Evolutionary conservation across 2,329 filamentous ascomycete genomes (phyloP), one percentile per base, ranked within the genome.

Genomic region (Pseudogymnoascus sp.): DNA sequence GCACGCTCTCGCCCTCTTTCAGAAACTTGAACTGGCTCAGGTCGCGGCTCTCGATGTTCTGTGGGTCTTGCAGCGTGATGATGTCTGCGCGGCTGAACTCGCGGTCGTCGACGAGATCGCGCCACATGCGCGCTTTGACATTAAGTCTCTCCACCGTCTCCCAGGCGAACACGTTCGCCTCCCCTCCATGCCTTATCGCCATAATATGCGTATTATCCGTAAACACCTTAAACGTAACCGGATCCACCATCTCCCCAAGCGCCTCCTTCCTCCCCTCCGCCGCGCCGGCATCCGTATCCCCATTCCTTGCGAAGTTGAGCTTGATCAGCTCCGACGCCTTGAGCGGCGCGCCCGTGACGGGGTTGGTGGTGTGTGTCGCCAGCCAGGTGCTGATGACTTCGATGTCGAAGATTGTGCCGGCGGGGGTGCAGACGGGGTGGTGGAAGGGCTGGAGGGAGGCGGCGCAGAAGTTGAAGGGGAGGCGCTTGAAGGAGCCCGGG

Each of bases 201-300:
- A 97, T 91, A 64, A 99, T 91, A 76, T 97, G 95, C 3, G 95
- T 97, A 76, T 97, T 97, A 75, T 99, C 92, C 57, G 95, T 99
- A 72, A 99, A 91, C 44, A 96, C 90, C 76, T 99, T 99, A 81
- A 90, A 97, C 0, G 93, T 97, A 57, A 99, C 93, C 0, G 95
- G 96, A 71, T 99, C 95, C 67, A 97, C 91, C 71, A 95, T 90
- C 70, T 97, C 95, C 62, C 86, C 89, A 65, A 82, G 80, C 15
- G 79, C 82, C 66, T 85, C 82, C 26, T 80, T 82, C 23, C 66
- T 67, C 42, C 76, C 74, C 8, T 77, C 78, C 65, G 74, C 73
- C 53, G 53, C 53, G 33, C 33, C 33, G 2, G 78, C 77, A 68
- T 82, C 78, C 47, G 78, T 76, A 66, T 93, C 89, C 62, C 93